phyloP scores from a whole-genome alignment of 1,284 basidiomycete genomes.

The Boletellus deceptivus region DNA sequence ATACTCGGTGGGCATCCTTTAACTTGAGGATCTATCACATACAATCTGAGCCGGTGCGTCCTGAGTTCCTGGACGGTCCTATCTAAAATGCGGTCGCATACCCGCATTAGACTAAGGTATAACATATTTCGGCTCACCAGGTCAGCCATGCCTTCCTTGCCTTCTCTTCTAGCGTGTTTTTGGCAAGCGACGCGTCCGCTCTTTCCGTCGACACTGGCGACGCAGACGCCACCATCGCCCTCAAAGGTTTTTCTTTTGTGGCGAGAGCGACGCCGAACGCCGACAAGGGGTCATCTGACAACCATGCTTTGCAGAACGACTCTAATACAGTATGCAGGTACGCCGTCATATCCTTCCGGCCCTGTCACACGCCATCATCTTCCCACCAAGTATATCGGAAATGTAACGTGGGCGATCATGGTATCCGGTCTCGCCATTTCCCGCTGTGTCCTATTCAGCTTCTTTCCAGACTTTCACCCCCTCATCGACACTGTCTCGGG shows the following conservation, averaged over 20 bases:
- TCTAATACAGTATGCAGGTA: conserved; percentile 29
- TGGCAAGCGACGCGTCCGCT: conserved; percentile 31
- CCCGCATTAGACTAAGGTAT: not conserved
- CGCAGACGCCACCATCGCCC: conserved; percentile 1
- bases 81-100: conserved; percentile 6
- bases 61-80: not conserved
- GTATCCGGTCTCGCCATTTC: conserved; percentile 6
- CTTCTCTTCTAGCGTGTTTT: conserved; percentile 26
- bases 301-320: conserved; percentile 26
- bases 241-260: conserved; percentile 22
- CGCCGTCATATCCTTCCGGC: conserved; percentile 2
- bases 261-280: conserved; percentile 17
- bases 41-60: too few relatives aligned
- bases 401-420: conserved; percentile 30
- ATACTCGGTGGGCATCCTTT: too few relatives aligned
- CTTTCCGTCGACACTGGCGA: conserved; percentile 7
- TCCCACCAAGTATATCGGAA: conserved; percentile 25
- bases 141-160: conserved; percentile 15
- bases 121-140: conserved; percentile 3
- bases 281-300: conserved; percentile 23
- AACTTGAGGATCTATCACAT: too few relatives aligned
- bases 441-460: not conserved
- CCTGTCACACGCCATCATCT: not conserved
- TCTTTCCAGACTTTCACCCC: conserved; percentile 26
- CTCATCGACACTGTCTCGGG: conserved; percentile 31